Evolutionary conservation across 2,329 filamentous ascomycete genomes (phyloP).

Genomic region (Aspergillus candidus): DNA sequence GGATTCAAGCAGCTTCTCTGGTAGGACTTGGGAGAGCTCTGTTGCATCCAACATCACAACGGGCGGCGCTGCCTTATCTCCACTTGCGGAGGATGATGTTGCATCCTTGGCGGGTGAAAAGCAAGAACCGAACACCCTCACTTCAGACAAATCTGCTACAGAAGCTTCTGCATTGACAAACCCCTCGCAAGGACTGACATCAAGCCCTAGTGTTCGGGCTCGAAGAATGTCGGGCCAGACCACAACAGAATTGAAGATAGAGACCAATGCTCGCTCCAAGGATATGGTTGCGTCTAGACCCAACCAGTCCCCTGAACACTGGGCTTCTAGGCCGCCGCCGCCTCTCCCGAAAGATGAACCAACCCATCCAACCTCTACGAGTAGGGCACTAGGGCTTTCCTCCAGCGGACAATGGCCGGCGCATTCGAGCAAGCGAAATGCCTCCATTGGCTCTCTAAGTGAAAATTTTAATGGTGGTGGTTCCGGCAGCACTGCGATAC

Average conservation of each 20-base stretch:
- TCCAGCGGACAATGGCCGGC: conserved; percentile 13
- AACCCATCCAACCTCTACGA: conserved; percentile 11
- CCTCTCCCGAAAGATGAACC: conserved; percentile 27
- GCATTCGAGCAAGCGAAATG: conserved; percentile 26
- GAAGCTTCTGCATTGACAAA: conserved; percentile 1
- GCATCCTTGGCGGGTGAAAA: conserved; percentile 32
- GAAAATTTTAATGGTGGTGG: conserved; percentile 37
- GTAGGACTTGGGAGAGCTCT: conserved; percentile 74
- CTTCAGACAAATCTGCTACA: conserved; percentile 38
- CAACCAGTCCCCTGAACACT: conserved; percentile 22
- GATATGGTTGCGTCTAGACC: conserved; percentile 20
- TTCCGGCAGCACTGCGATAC: conserved; percentile 40
- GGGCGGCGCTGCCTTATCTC: conserved; percentile 62
- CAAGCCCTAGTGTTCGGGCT: conserved; percentile 56
- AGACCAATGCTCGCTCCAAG: conserved; percentile 52
- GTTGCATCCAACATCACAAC: conserved; percentile 66
- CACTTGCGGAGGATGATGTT: conserved; percentile 59
- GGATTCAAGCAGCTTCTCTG: conserved; percentile 72
- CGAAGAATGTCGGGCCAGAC: conserved; percentile 76
- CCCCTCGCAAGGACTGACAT: conserved; percentile 1
- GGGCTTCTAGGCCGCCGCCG: conserved; percentile 19
- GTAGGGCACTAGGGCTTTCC: conserved; percentile 8
- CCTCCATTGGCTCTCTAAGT: conserved; percentile 30
- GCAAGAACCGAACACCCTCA: conserved; percentile 25
- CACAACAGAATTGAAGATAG: conserved; percentile 78